Evolutionary conservation across 2,329 filamentous ascomycete genomes (phyloP).

Genomic region (Venturiaceae sp.): DNA sequence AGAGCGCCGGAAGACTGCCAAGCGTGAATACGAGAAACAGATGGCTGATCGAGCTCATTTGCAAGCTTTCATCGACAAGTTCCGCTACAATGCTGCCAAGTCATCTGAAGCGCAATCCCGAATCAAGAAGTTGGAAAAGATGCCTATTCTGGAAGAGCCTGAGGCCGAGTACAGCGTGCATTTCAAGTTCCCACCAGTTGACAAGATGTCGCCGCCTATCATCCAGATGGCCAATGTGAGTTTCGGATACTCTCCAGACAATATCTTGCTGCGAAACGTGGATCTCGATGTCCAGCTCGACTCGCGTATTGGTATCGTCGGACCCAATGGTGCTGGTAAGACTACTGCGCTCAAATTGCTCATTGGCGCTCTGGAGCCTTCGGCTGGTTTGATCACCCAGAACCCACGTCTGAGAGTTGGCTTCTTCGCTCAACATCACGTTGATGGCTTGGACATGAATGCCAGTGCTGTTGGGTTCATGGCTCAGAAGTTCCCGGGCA

Average conservation of each 20-base stretch:
- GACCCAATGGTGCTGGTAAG: slow-evolving; percentile 97
- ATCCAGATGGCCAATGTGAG: slow-evolving; percentile 91
- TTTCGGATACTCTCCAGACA: slow-evolving; percentile 79
- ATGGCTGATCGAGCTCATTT: slow-evolving; percentile 90
- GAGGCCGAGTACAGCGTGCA: slow-evolving; percentile 93
- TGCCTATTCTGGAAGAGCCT: slow-evolving; percentile 83
- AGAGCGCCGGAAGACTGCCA: slow-evolving; percentile 91
- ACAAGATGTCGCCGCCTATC: slow-evolving; percentile 94
- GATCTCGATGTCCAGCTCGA: slow-evolving; percentile 96
- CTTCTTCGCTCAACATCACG: slow-evolving; percentile 98
- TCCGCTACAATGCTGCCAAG: slow-evolving; percentile 97
- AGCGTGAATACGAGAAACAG: slow-evolving; percentile 97
- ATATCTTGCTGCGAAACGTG: slow-evolving; percentile 70
- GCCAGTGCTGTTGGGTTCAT: slow-evolving; percentile 91
- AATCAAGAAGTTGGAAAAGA: slow-evolving; percentile 97
- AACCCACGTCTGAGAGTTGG: slow-evolving; percentile 83
- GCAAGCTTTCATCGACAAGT: slow-evolving; percentile 98
- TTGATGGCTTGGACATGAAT: slow-evolving; percentile 87
- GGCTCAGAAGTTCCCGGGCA: slow-evolving; percentile 83
- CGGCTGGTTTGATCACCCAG: slow-evolving; percentile 73
- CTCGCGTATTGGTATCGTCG: slow-evolving; percentile 97
- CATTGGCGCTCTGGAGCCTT: slow-evolving; percentile 71
- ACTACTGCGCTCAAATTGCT: slow-evolving; percentile 98
- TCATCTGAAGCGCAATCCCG: slow-evolving; percentile 96
- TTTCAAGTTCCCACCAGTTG: slow-evolving; percentile 95